These are phyloP conservation scores for Penicillium sp. DNA, from an alignment of 2,329 filamentous ascomycete genomes.

Conservation along the genomic window DNA sequence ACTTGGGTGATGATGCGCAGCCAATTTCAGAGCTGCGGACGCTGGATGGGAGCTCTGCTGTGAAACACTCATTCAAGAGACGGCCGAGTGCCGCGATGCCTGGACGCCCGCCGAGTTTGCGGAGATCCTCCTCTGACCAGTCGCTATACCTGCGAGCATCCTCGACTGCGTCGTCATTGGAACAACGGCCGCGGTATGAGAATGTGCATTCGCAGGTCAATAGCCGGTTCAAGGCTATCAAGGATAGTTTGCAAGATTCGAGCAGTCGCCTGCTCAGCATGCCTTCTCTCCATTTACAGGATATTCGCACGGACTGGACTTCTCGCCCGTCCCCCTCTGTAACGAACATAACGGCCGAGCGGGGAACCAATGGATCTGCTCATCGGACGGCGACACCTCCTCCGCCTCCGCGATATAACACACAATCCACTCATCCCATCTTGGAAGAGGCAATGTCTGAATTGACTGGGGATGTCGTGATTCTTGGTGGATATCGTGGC, in stretches of 20 bases:
- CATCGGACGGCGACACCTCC: constrained; percentile 20
- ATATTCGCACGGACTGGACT: constrained; percentile 46
- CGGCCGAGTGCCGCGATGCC: constrained; percentile 35
- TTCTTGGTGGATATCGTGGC: constrained; percentile 89
- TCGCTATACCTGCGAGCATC: constrained; percentile 74
- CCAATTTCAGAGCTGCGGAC: constrained; percentile 42
- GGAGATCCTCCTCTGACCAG: constrained; percentile 74
- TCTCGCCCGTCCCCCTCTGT: constrained; percentile 40
- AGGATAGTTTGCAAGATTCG: constrained; percentile 84
- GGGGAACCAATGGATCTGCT: constrained; percentile 17
- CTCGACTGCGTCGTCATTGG: constrained; percentile 80
- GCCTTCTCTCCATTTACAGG: constrained; percentile 51
- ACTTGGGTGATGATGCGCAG: constrained; percentile 35
- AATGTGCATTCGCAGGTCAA: constrained; percentile 86
- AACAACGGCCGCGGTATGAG: constrained; percentile 81
- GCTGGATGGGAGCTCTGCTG: constrained; percentile 35
- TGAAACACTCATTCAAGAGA: constrained; percentile 43
- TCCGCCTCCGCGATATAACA: constrained; percentile 32
- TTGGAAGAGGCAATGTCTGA: constrained; percentile 68
- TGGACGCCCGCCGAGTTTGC: constrained; percentile 49
- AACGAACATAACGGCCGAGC: constrained; percentile 21
- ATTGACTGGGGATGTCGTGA: constrained; percentile 81
- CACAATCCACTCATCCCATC: constrained; percentile 47
- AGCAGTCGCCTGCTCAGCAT: constrained; percentile 68
- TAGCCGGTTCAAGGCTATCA: constrained; percentile 85